Conservation (phyloP, 768 basidiomycete genomes). For the Boletus insuetus region DNA sequence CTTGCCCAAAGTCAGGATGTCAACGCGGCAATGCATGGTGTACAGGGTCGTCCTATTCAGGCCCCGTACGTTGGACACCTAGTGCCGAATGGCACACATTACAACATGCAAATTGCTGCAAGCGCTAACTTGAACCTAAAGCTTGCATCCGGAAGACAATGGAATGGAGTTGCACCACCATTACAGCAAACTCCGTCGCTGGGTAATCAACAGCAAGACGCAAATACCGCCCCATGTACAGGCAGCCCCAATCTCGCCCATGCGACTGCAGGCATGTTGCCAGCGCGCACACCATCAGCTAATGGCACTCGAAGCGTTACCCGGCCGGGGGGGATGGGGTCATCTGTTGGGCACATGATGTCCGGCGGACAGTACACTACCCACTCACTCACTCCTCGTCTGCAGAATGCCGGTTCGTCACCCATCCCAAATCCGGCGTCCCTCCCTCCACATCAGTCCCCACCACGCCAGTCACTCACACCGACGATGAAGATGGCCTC, state of each 20-base stretch:
- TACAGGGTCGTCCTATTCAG: conserved; percentile 38
- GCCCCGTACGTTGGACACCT: conserved; percentile 30
- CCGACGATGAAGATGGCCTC: conserved; percentile 54
- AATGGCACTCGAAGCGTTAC: conserved; percentile 51
- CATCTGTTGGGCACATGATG: conserved; percentile 29
- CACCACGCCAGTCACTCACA: conserved; percentile 48
- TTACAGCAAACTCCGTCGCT: conserved; percentile 25
- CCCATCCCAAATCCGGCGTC: conserved; percentile 44
- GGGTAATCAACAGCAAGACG: conserved; percentile 22
- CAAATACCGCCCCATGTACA: conserved; percentile 25
- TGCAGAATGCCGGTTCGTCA: conserved; percentile 44
- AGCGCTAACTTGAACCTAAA: conserved; percentile 35
- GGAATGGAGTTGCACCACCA: conserved; percentile 31
- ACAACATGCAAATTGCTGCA: conserved; percentile 27
- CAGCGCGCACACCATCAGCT: conserved; percentile 51
- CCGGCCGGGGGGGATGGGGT: conserved; percentile 26
- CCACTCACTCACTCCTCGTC: conserved; percentile 49
- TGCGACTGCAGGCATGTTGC: conserved; percentile 36
- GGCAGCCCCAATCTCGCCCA: conserved; percentile 37
- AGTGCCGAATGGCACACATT: conserved; percentile 28
- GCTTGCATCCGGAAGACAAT: conserved; percentile 38
- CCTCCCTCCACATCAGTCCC: conserved; percentile 40
- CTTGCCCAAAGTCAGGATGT: conserved; percentile 46
- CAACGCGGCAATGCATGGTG: conserved; percentile 33
- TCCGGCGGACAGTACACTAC: conserved; percentile 40